Evolutionary conservation across 495 filamentous ascomycete genomes (phyloP).

Genomic region (Delitschia confertaspora): DNA sequence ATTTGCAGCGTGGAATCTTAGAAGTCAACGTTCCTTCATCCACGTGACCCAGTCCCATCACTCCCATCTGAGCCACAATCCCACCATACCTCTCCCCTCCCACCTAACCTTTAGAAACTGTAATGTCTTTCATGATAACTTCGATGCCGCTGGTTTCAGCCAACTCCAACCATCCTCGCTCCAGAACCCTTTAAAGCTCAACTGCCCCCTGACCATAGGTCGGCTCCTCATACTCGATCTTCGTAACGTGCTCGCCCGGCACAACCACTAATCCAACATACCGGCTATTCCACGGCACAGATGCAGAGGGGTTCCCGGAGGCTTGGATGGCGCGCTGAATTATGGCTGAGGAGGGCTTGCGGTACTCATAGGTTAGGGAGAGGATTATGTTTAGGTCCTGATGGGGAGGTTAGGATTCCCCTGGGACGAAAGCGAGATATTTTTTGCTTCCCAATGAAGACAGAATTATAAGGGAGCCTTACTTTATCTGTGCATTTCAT

Average conservation of each 20-base stretch:
- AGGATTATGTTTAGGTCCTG: constrained; percentile 83
- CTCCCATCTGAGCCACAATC: too few species aligned
- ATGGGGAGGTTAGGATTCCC: not conserved
- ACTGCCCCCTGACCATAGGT: constrained; percentile 8
- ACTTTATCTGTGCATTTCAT: constrained; percentile 96
- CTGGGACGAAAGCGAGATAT: not conserved
- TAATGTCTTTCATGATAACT: too few species aligned
- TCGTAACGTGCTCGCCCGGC: constrained; percentile 74
- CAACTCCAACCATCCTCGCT: too few species aligned
- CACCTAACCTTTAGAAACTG: too few species aligned
- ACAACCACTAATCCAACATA: constrained; percentile 87
- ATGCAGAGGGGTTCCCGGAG: constrained; percentile 35
- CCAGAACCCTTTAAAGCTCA: constrained; percentile 11
- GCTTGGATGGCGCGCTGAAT: constrained; percentile 17
- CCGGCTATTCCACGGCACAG: constrained; percentile 66
- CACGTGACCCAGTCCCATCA: too few species aligned
- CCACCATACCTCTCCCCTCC: too few species aligned
- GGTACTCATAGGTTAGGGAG: constrained; percentile 77
- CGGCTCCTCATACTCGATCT: constrained; percentile 76
- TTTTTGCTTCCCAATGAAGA: not conserved
- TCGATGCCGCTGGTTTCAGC: too few species aligned
- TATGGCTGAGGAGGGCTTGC: constrained; percentile 45
- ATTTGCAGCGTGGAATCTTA: too few species aligned
- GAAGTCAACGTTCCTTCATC: too few species aligned
- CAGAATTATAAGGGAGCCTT: constrained; percentile 22